Evolutionary conservation across 257 asterid species (phyloP).

Genomic region (Scutellaria minor): DNA sequence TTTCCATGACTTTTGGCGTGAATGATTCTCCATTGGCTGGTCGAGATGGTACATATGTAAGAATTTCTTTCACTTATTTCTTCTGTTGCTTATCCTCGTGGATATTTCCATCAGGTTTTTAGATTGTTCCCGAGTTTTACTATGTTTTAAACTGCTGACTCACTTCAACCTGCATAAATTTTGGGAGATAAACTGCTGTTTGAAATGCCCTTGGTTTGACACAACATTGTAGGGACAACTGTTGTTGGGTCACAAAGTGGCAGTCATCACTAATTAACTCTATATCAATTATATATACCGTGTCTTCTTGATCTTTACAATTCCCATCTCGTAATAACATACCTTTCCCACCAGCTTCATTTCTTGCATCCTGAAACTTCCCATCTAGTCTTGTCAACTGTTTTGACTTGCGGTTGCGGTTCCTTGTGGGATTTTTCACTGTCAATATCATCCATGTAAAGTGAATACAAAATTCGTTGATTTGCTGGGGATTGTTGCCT

Average conservation of each 20-base stretch:
- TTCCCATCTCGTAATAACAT: not conserved
- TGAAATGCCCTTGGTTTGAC: constrained; percentile 2
- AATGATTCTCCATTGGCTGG: constrained; percentile 99
- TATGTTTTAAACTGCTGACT: constrained; percentile 9
- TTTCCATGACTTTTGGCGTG: constrained; percentile 97
- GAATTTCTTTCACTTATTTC: constrained; percentile 31
- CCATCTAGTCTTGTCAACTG: not conserved
- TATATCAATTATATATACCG: not conserved
- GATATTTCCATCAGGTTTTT: constrained; percentile 10
- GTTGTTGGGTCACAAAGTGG: not conserved
- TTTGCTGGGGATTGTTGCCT: constrained; percentile 17
- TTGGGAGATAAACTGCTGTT: constrained; percentile 8
- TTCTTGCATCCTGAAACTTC: constrained; percentile 15
- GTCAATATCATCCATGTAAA: constrained; percentile 8
- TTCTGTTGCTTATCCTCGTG: constrained; percentile 21
- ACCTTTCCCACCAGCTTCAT: not conserved
- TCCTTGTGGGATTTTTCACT: constrained; percentile 16
- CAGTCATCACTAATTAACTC: constrained; percentile 3
- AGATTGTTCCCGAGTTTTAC: constrained; percentile 6
- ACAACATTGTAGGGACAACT: not conserved
- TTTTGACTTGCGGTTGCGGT: not conserved
- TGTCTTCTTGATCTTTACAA: constrained; percentile 1
- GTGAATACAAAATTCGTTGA: constrained; percentile 25
- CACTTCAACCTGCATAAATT: not conserved
- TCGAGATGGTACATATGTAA: constrained; percentile 91